Conservation (phyloP, 2,329 filamentous ascomycete genomes). For the Sporothrix luriei region DNA sequence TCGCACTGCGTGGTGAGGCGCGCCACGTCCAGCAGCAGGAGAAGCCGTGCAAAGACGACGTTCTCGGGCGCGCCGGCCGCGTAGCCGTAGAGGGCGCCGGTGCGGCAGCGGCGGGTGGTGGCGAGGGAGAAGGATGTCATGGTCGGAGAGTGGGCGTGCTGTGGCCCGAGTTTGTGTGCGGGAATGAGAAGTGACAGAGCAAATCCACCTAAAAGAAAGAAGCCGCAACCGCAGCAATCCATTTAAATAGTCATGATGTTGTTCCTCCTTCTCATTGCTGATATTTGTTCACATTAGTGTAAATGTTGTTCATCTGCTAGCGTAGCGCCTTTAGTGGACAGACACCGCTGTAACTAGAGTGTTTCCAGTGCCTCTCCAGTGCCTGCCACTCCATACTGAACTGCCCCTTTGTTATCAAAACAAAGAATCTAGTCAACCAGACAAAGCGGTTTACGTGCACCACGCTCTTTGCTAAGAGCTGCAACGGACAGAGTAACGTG, state of each 20-base stretch:
- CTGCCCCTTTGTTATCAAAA: conserved; percentile 14
- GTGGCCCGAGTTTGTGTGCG: neutral
- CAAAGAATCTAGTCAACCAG: neutral
- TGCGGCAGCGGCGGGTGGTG: neutral
- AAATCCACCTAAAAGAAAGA: no score
- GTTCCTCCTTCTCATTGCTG: neutral
- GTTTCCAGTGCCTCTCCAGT: no score
- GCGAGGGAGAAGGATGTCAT: neutral
- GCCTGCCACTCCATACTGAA: no score
- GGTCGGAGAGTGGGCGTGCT: no score
- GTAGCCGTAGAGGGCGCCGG: conserved; percentile 5
- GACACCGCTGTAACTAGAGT: neutral
- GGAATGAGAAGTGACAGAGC: neutral
- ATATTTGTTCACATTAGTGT: neutral
- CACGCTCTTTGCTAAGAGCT: neutral
- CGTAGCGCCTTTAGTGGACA: neutral
- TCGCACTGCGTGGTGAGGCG: neutral
- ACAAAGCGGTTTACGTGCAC: neutral
- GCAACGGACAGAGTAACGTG: no score
- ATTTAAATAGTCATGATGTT: neutral
- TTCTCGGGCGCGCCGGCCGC: neutral
- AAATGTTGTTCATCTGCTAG: no score
- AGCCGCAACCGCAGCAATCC: no score
- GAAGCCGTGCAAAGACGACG: neutral
- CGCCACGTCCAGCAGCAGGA: neutral